A percentile compares a stretch with the other conserved stretches of the same genome.
These are phyloP conservation scores for Rutstroemia sp. DNA, from an alignment of 2,329 filamentous ascomycete genomes.

Conservation along the genomic window DNA sequence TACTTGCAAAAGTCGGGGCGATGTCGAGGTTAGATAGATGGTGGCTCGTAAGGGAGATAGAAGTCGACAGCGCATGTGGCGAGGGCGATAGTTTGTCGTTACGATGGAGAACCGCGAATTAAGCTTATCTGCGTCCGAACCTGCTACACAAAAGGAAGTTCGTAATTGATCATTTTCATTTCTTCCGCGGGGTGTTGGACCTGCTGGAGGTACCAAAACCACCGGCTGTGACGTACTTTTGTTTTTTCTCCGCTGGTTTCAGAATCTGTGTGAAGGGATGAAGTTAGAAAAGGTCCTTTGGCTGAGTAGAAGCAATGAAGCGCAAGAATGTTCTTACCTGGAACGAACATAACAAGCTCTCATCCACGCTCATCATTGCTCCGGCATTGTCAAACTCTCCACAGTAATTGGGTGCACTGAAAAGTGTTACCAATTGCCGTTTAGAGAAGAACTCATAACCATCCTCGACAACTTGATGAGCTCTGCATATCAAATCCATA, in stretches of 20 bases:
- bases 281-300: slow-evolving; percentile 11
- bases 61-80: slow-evolving; percentile 15
- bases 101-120: slow-evolving; percentile 21
- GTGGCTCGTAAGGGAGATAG: slow-evolving; percentile 11
- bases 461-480: slow-evolving; percentile 97
- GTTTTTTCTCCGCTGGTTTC: slow-evolving; percentile 99
- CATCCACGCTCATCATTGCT: slow-evolving; percentile 99
- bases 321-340: slow-evolving; percentile 51
- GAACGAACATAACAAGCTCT: slow-evolving; percentile 97
- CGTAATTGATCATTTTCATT: slow-evolving; percentile 61
- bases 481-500: slow-evolving; percentile 98
- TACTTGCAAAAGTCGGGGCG: slow-evolving; percentile 15
- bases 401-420: slow-evolving; percentile 98
- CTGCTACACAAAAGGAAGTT: slow-evolving; percentile 71
- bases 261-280: slow-evolving; percentile 64
- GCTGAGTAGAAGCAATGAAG: background rate
- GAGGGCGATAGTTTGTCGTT: slow-evolving; percentile 22
- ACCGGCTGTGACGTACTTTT: slow-evolving; percentile 90
- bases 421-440: slow-evolving; percentile 91
- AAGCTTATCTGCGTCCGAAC: slow-evolving; percentile 85
- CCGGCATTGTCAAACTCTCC: slow-evolving; percentile 99
- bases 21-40: slow-evolving; percentile 14
- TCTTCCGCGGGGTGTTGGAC: slow-evolving; percentile 64
- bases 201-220: slow-evolving; percentile 54
- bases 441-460: slow-evolving; percentile 99